Base-by-base conservation (phyloP, 352 stramenopile species). In the Globisporangium spinosum region DNA sequence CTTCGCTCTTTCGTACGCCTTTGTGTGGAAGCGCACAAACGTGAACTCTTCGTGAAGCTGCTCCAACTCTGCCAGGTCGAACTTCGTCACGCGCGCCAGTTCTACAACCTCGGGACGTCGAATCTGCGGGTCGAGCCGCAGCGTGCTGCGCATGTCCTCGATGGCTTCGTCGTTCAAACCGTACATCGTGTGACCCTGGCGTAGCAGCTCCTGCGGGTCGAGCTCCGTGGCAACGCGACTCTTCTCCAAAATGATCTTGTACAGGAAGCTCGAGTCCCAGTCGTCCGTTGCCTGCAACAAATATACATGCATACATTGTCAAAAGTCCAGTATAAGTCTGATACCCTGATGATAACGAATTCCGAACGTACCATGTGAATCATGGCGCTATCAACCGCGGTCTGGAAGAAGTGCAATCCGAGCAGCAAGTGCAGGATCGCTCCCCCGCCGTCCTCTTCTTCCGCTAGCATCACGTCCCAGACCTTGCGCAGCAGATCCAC, bases 221-320 rank as follows among this genome's bases (percentile, higher is more conserved):
- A 80, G 58, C 56, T 77, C 49, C 49, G 58, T 73, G 45, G 64
- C 58, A 1, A 34, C 72, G 43, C 79, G 72, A 55, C 79, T 87
- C 58, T 77, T 75, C 10, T 69, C 34, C 10, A 90, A 43, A 27
- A 89, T 79, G 51, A 87, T 80, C 53, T 92, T 88, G 72, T 92
- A 92, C 34, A 88, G 70, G 58, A 78, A 90, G 22, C 84, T 90
- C 0, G 84, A 82, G 38, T 92, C 84, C 77, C 84, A 89, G 23
- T 82, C 73, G 5, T 82, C 79, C n/a, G 56, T 71, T 49, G 79
- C 75, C 79, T 91, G 38, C 17, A 23, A 23, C n/a, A 38, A 65
- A 38, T 8, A 32, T 9, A 32, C 22, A 32, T 54, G 47, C 20
- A 54, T 54, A 47, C 1, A 29, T 56, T 29, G 23, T 12, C 13